A percentile compares a stretch with the other conserved stretches of the same genome.
Evolutionary conservation across 2,329 filamentous ascomycete genomes (phyloP).

Genomic region (Orbilia blumenaviensis): DNA sequence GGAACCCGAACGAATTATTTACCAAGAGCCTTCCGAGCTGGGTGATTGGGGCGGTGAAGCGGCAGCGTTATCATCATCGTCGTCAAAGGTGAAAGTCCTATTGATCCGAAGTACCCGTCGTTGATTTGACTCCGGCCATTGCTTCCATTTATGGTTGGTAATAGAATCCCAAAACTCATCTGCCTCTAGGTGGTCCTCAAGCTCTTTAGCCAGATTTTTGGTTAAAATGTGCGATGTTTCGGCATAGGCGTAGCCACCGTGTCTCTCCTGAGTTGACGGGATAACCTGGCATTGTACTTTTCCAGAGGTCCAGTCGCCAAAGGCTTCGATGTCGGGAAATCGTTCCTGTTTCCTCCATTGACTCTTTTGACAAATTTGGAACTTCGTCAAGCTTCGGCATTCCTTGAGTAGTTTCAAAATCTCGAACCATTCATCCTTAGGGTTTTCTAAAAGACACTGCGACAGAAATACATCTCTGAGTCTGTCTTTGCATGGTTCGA

Average conservation of each 20-base stretch:
- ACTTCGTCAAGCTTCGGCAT: neutral
- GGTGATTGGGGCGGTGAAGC: constrained; percentile 17
- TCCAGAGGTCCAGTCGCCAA: constrained; percentile 6
- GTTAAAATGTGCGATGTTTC: neutral
- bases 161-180: constrained; percentile 34
- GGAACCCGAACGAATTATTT: neutral
- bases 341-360: constrained; percentile 34
- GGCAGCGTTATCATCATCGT: constrained; percentile 8
- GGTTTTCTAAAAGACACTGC: constrained; percentile 32
- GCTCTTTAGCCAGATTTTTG: constrained; percentile 21
- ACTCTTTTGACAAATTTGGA: constrained; percentile 16
- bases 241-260: neutral
- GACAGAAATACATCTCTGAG: constrained; percentile 17
- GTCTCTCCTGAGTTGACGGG: constrained; percentile 6
- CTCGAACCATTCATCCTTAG: constrained; percentile 28
- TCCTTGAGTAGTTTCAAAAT: constrained; percentile 16
- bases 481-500: neutral
- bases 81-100: constrained; percentile 26
- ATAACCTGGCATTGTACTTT: constrained; percentile 5
- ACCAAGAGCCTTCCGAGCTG: constrained; percentile 14
- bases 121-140: constrained; percentile 25
- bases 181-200: constrained; percentile 5
- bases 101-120: constrained; percentile 21
- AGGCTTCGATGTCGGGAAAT: constrained; percentile 24
- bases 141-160: constrained; percentile 28